Evolutionary conservation across 306 rosid genomes (phyloP), one percentile per base, ranked within the genome.

Genomic region (Rubus parviflorus): DNA sequence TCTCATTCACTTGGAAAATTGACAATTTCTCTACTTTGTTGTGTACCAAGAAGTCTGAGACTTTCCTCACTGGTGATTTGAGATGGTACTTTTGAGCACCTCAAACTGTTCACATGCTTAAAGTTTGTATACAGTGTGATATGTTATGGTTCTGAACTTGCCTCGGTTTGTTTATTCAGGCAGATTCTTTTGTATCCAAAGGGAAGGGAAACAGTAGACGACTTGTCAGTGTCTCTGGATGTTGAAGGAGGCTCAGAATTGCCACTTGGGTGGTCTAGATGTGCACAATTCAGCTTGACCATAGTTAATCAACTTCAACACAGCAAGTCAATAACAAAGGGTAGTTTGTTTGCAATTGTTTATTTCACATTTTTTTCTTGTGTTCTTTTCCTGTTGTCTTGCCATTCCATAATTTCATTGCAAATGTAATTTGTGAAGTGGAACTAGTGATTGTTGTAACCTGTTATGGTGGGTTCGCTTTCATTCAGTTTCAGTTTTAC

Each of bases 1-100:
- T 58, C 35, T 57, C 63, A 57, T 57, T 22, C 63, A 57, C 63
- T 22, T 58, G 64, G 64, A 22, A 23, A 22, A 58, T 58, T 58
- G 12, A 4, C 14, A 58, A 58, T 23, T 57, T 58, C 13, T 58
- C 17, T 23, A 58, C 37, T 4, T 58, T 15, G 64, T 30, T 30
- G 35, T 30, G 35, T 30, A 30, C 35, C 30, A 71, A 51, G 61
- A 46, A 51, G 2, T 70, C 75, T 51, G 47, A 70, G 16, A 6
- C 40, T 17, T 30, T 70, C 62, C 15, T 53, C 41, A 9, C 20
- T 20, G 46, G 23, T 37, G 75, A 49, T 49, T 51, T 16, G 20
- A 49, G 56, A 70, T 70, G 25, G 75, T 70, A 35, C 12, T 70
- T 8, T 49, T 4, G 13, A 7, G 23, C 14, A 4, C 35, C 23